phyloP scores from a whole-genome alignment of 345 rosid species.

The Eucalyptus dawsonii region DNA sequence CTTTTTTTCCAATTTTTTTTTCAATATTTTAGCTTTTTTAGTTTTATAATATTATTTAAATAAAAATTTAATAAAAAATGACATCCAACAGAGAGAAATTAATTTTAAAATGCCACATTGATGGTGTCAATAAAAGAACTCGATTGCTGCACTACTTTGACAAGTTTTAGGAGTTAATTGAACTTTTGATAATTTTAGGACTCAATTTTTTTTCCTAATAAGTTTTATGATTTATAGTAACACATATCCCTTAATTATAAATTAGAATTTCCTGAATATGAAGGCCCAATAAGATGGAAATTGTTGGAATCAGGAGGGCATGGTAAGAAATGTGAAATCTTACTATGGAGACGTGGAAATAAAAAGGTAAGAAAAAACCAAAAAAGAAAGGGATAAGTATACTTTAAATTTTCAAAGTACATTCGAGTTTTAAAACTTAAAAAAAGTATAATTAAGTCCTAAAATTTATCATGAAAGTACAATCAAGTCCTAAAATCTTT shows the following conservation, averaged over 20 bases:
- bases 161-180: too few species aligned
- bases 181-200: fast-evolving
- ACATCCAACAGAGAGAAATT: fast-evolving
- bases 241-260: too few species aligned
- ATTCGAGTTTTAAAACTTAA: fast-evolving
- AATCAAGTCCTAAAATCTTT: fast-evolving
- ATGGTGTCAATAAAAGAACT: fast-evolving
- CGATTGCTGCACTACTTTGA: fast-evolving
- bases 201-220: fast-evolving
- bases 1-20: too few species aligned
- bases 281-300: neutral
- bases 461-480: too few species aligned
- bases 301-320: neutral
- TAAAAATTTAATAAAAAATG: too few species aligned
- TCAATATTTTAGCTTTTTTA: too few species aligned
- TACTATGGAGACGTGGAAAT: neutral
- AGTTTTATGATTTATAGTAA: fast-evolving
- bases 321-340: neutral
- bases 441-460: too few species aligned
- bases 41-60: too few species aligned
- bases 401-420: fast-evolving
- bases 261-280: too few species aligned
- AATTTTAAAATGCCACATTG: too few species aligned
- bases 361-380: neutral
- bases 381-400: fast-evolving